Evolutionary conservation across 2,329 filamentous ascomycete species (phyloP).

Genomic region (Calonectria multiphialidica): DNA sequence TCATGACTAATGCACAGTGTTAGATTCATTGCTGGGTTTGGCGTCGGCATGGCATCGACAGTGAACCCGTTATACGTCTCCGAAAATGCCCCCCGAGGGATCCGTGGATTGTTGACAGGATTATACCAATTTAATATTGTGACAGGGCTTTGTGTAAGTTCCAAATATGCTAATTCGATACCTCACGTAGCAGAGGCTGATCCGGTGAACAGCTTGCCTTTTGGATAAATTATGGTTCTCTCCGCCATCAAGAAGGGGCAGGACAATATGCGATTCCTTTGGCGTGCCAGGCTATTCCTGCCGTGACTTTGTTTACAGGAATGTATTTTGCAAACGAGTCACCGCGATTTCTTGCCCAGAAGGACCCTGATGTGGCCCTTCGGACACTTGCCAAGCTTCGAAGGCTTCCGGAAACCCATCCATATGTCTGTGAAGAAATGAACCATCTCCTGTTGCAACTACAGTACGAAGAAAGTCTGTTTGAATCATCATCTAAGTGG

Average conservation of each 20-base stretch:
- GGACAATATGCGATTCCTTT: constrained; percentile 59
- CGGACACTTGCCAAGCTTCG: constrained; percentile 66
- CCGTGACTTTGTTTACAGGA: constrained; percentile 66
- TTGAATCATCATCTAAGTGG: constrained; percentile 49
- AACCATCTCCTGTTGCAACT: constrained; percentile 66
- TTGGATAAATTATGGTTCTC: constrained; percentile 25
- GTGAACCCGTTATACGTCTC: constrained; percentile 15
- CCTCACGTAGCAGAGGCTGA: no score
- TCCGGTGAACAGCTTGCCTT: constrained; percentile 8
- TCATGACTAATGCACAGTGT: background rate
- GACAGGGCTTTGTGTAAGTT: background rate
- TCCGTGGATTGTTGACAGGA: constrained; percentile 8
- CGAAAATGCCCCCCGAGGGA: constrained; percentile 7
- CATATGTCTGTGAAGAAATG: constrained; percentile 67
- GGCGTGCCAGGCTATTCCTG: constrained; percentile 72
- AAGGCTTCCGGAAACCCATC: constrained; percentile 63
- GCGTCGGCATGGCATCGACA: constrained; percentile 5
- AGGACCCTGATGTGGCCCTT: constrained; percentile 71
- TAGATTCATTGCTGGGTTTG: constrained; percentile 10
- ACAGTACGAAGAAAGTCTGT: constrained; percentile 66
- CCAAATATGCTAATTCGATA: background rate
- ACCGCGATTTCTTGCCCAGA: constrained; percentile 73
- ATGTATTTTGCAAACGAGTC: constrained; percentile 76
- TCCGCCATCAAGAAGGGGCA: background rate
- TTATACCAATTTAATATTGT: background rate